phyloP scores from a whole-genome alignment of 768 basidiomycete genomes.

The Mycena olivaceomarginata region DNA sequence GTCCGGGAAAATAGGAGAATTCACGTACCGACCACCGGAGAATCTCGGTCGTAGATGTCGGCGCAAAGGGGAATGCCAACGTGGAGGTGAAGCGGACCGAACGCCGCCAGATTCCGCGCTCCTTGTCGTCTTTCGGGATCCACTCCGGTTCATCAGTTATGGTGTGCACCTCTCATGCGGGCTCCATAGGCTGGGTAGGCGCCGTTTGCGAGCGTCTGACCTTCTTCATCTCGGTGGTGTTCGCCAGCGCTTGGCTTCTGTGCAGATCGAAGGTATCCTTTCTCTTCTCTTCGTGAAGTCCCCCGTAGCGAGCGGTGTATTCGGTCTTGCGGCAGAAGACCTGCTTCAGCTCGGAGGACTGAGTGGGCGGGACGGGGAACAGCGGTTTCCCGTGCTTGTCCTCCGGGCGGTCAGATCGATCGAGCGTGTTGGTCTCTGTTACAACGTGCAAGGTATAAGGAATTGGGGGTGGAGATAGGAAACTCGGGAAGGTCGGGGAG shows the following conservation, averaged over 20 bases:
- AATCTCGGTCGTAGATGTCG: slow-evolving; percentile 32
- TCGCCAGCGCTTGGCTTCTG: neutral
- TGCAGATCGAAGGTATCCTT: slow-evolving; percentile 7
- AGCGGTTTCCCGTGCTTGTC: slow-evolving; percentile 33
- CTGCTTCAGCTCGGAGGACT: neutral
- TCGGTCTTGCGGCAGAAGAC: neutral
- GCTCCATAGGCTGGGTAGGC: neutral
- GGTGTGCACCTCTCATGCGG: neutral
- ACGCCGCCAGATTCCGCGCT: slow-evolving; percentile 38
- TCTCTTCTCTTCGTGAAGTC: neutral
- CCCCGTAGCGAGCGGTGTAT: neutral
- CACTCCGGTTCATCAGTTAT: slow-evolving; percentile 25
- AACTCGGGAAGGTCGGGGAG: slow-evolving; percentile 28
- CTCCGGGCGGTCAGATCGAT: slow-evolving; percentile 13
- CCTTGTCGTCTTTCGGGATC: slow-evolving; percentile 26
- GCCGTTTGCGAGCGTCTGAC: neutral
- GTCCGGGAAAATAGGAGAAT: neutral
- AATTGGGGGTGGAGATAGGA: slow-evolving; percentile 28
- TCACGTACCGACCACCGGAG: slow-evolving; percentile 20
- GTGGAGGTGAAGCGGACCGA: slow-evolving; percentile 28
- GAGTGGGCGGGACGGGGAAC: slow-evolving; percentile 23
- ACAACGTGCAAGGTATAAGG: slow-evolving; percentile 16
- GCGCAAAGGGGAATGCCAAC: slow-evolving; percentile 35
- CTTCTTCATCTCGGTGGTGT: neutral
- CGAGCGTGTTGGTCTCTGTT: slow-evolving; percentile 25